A percentile compares a stretch with the other conserved stretches of the same genome.
Evolutionary conservation across 768 basidiomycete genomes (phyloP).

Genomic region (Coprinopsis sp.): DNA sequence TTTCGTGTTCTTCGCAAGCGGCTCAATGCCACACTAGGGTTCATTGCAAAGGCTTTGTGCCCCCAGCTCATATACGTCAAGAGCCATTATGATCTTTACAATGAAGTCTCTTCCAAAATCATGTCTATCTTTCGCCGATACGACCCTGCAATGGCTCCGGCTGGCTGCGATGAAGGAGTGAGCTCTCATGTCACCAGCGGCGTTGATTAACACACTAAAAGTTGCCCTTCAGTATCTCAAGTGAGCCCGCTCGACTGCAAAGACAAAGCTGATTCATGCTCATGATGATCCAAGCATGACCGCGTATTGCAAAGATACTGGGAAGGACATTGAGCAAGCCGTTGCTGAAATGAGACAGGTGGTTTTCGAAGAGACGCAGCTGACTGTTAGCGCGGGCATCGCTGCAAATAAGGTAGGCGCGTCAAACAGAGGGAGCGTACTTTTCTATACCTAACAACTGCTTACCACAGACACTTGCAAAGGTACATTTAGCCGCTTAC

Average conservation of each 20-base stretch:
- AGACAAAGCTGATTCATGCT: too few species aligned
- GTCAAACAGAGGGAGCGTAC: background rate
- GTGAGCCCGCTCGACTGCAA: too few species aligned
- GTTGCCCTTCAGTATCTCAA: too few species aligned
- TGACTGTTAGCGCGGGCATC: conserved; percentile 94
- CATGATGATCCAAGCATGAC: conserved; percentile 62
- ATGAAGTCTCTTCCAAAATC: conserved; percentile 65
- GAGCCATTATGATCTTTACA: conserved; percentile 56
- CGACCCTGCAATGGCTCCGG: conserved; percentile 69
- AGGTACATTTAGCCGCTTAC: conserved; percentile 45
- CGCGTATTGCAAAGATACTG: conserved; percentile 66
- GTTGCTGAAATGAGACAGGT: conserved; percentile 70
- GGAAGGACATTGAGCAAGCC: conserved; percentile 64
- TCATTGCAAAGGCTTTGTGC: conserved; percentile 91
- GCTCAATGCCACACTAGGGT: conserved; percentile 42
- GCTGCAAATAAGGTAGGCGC: conserved; percentile 83
- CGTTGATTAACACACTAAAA: too few species aligned
- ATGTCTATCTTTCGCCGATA: conserved; percentile 68
- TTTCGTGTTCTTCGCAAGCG: background rate
- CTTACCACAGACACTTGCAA: conserved; percentile 90
- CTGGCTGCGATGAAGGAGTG: conserved; percentile 90
- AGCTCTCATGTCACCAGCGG: too few species aligned
- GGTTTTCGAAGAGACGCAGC: conserved; percentile 71
- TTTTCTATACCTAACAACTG: too few species aligned
- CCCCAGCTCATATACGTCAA: conserved; percentile 75